A percentile compares a stretch with the other conserved stretches of the same genome.
Conservation (phyloP, 116 monocot genomes). For the Papilionanthe hybrid region DNA sequence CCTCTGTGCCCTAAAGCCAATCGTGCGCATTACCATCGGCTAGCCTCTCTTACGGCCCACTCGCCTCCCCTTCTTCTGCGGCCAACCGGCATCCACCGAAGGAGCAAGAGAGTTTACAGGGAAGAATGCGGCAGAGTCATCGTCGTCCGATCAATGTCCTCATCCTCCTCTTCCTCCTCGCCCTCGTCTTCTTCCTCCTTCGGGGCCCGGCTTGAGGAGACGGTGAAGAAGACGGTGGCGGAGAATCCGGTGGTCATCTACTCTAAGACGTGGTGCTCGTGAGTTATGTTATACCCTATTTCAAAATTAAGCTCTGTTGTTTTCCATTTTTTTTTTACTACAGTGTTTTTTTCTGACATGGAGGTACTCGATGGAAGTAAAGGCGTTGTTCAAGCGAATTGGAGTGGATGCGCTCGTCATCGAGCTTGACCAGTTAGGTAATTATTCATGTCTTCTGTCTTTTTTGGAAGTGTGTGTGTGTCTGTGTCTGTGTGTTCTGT, state of each 20-base stretch:
- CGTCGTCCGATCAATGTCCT: conserved; percentile 31
- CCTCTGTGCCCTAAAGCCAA: conserved; percentile 12
- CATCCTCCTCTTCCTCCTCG: conserved; percentile 11
- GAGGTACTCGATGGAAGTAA: conserved; percentile 96
- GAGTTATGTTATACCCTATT: conserved; percentile 15
- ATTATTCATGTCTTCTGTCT: neutral
- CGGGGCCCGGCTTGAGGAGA: conserved; percentile 58
- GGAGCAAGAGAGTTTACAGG: neutral
- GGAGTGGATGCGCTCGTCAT: conserved; percentile 72
- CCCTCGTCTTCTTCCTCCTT: conserved; percentile 20
- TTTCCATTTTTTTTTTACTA: conserved; percentile 3
- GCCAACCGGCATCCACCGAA: neutral
- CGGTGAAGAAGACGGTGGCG: conserved; percentile 51
- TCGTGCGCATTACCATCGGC: neutral
- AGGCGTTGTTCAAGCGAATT: conserved; percentile 76
- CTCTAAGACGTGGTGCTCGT: conserved; percentile 87
- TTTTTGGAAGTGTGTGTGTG: neutral
- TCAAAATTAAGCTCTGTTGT: neutral
- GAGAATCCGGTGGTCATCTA: conserved; percentile 71
- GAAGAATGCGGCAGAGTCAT: neutral
- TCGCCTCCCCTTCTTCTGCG: conserved; percentile 5
- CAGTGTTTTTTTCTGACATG: conserved; percentile 5
- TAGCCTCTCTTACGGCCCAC: neutral
- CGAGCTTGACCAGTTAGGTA: conserved; percentile 85
- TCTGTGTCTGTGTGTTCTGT: too few species aligned